Evolutionary conservation across 805 yeast species (phyloP).

Genomic region (Nakazawaea ishiwadae): DNA sequence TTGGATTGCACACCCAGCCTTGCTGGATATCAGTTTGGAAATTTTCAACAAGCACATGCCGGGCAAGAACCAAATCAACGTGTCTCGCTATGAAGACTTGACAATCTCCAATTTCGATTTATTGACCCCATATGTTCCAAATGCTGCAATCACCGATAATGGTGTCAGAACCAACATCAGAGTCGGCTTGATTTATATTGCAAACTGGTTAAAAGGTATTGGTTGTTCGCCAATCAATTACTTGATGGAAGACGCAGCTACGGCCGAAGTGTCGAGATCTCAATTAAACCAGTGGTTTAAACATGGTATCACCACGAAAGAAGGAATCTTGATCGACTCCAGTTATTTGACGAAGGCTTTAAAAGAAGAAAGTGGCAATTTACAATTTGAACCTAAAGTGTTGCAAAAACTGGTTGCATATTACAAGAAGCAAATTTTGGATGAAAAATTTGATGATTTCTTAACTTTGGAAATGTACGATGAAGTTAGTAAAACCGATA

Average conservation of each 20-base stretch:
- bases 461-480: conserved; percentile 63
- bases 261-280: conserved; percentile 72
- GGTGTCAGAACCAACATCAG: conserved; percentile 60
- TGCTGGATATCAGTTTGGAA: conserved; percentile 59
- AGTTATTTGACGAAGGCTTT: conserved; percentile 46
- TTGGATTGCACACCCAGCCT: conserved; percentile 76
- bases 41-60: conserved; percentile 74
- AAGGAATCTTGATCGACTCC: conserved; percentile 49
- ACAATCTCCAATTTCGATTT: conserved; percentile 54
- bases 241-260: conserved; percentile 77
- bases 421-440: conserved; percentile 61
- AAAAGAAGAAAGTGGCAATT: conserved; percentile 51
- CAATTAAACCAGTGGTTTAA: conserved; percentile 75
- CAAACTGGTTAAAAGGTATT: conserved; percentile 68
- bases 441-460: conserved; percentile 59
- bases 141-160: conserved; percentile 56
- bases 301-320: conserved; percentile 46
- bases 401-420: conserved; percentile 52
- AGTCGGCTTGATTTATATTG: conserved; percentile 66
- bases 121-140: conserved; percentile 55
- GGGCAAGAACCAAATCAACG: conserved; percentile 66
- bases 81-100: conserved; percentile 31
- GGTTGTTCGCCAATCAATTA: conserved; percentile 74
- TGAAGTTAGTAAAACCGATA: conserved; percentile 35
- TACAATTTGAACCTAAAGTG: conserved; percentile 35